Evolutionary conservation across 257 asterid genomes (phyloP), one percentile per base, ranked within the genome.

Genomic region (Primulina tabacum): DNA sequence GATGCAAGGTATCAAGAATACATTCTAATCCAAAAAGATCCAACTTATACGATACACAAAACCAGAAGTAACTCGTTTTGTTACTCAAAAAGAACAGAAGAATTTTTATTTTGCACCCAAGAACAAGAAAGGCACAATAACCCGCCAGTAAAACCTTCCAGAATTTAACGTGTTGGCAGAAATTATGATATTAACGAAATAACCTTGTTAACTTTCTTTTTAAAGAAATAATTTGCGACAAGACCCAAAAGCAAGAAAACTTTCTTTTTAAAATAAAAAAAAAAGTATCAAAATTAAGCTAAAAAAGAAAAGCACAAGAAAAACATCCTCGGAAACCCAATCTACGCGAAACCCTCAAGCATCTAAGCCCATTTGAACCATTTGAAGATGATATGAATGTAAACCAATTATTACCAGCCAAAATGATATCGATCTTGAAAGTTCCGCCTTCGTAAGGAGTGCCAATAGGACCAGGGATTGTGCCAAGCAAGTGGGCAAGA

Each of bases 361-460:
- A 62, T 34, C 40, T 30, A 64, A 64, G 43, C 16, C 2, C 55
- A 35, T 28, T 8, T 7, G 14, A 52, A 63, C 2, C 55, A 35
- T 28, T 8, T 7, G 14, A 52, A 63, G 5, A 62, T 8, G 17
- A 29, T 16, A 28, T 14, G 30, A 16, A 28, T 2, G 32, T 18
- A 64, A n/a, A 21, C 0, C 20, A 20, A 65, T 5, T 30, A 56
- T 58, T 78, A 93, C 99, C 90, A 26, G 96, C 84, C 66, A 93
- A 78, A 79, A 78, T 83, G 69, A 93, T 93, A 78, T 93, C 97
- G 81, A 93, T 93, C 78, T 89, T 90, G 92, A 93, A 93, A 66
- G 81, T 70, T 38, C 99, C 99, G 20, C 96, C 99, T 82, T 93
- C 96, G 32, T 93, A 93, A 7, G 96, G 99, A 38, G 99, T 93